Conservation (phyloP, 202 grass and related monocot genomes). For the Zizania palustris region DNA sequence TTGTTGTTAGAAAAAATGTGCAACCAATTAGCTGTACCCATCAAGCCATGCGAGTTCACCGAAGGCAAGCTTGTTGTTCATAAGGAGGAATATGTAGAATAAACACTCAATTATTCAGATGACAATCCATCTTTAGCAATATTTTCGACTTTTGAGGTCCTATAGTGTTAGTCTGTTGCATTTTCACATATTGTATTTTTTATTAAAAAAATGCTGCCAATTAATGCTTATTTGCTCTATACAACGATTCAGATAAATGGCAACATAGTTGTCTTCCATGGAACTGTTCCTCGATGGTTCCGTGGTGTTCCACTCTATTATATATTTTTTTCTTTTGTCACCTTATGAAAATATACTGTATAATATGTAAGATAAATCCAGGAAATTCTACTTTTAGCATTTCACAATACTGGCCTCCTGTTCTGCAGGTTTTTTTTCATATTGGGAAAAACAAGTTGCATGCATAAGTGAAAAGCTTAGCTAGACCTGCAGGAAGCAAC, state of each 20-base stretch:
- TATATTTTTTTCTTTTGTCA: background rate
- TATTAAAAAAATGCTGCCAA: background rate
- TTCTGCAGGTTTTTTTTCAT: background rate
- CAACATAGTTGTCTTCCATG: background rate
- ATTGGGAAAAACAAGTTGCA: background rate
- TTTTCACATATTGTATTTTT: slow-evolving; percentile 14
- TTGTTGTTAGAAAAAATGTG: slow-evolving; percentile 92
- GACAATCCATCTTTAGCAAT: background rate
- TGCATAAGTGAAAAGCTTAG: background rate
- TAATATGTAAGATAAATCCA: background rate
- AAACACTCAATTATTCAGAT: background rate
- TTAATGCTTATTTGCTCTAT: background rate
- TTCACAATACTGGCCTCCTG: background rate
- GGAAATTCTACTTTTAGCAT: background rate
- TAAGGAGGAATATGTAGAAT: slow-evolving; percentile 79
- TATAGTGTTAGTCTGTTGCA: background rate
- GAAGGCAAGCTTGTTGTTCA: slow-evolving; percentile 75
- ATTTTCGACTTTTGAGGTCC: slow-evolving; percentile 19
- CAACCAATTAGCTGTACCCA: slow-evolving; percentile 63
- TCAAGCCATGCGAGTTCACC: slow-evolving; percentile 84
- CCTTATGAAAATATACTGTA: background rate
- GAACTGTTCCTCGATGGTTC: background rate
- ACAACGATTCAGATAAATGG: background rate
- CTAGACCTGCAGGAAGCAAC: background rate
- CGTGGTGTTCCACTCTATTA: background rate